Percentiles rank a stretch among this genome's conserved stretches.
Evolutionary conservation across 2,329 filamentous ascomycete genomes (phyloP).

Genomic region (Rhynchosporium agropyri): DNA sequence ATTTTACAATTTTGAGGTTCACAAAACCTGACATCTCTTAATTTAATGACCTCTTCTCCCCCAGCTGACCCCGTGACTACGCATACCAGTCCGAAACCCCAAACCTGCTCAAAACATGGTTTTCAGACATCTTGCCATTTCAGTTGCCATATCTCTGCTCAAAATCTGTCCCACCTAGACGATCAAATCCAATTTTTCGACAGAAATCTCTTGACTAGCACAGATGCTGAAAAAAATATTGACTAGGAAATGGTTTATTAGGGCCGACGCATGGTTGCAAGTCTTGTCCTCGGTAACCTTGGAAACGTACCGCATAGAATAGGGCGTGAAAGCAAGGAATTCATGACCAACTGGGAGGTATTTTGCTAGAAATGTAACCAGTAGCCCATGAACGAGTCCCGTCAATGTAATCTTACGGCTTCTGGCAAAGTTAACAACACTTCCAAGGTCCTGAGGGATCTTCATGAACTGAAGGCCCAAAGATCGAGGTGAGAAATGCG

Average conservation of each 20-base stretch:
- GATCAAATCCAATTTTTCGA: conserved; percentile 2
- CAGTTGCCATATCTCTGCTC: conserved; percentile 13
- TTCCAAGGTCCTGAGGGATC: conserved; percentile 1
- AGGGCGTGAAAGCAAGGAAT: conserved; percentile 10
- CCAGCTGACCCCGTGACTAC: conserved; percentile 13
- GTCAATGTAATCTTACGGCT: conserved; percentile 8
- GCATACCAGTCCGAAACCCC: conserved; percentile 13
- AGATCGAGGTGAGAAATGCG: not conserved
- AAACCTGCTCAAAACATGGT: conserved; percentile 12
- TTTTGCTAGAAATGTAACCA: conserved; percentile 11
- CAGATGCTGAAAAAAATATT: not conserved
- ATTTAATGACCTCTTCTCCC: conserved; percentile 11
- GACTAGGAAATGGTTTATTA: not conserved
- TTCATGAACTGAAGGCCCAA: conserved; percentile 6
- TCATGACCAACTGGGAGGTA: conserved; percentile 9
- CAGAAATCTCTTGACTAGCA: not conserved
- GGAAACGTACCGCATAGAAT: conserved; percentile 5
- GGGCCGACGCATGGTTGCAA: conserved; percentile 15
- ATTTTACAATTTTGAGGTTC: not conserved
- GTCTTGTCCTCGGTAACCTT: conserved; percentile 9
- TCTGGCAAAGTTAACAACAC: not conserved
- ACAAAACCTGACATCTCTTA: conserved; percentile 8
- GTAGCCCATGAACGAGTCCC: conserved; percentile 8
- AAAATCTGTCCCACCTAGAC: conserved; percentile 3
- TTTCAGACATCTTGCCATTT: conserved; percentile 9